Base-by-base conservation (phyloP, 257 asterid species). In the Capsicum pubescens region DNA sequence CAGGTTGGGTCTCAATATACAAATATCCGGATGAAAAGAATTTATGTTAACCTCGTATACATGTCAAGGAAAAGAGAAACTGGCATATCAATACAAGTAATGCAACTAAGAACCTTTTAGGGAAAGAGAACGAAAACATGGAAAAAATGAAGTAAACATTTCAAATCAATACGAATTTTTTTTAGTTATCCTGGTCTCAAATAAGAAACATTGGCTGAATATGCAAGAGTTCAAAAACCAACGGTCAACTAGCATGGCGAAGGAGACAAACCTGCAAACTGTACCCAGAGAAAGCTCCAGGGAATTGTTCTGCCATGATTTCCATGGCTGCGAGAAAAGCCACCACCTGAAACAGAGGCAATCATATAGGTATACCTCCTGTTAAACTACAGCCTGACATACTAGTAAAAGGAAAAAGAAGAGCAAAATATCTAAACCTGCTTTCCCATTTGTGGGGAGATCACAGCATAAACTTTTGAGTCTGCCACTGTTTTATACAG, bases 401-500 rank as follows among this genome's bases (percentile, higher is more conserved):
- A 54, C 32, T 4, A 10, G 44, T 17, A 17, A 6, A 57, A 55
- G 48, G 13, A 9, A 56, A 61, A 36, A 71, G 4, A 10, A 44
- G 42, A 55, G 36, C 48, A 32, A 42, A 14, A 17, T 52, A 77
- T 64, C 14, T 69, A 15, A 63, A 96, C 99, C 99, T 96, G 99
- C 88, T 96, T 96, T 83, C 99, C 99, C 99, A 96, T 96, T 90
- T 96, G 99, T n/a, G 99, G 99, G 56, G 99, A 96, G 91, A 96
- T 96, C 84, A 96, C 97, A 84, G 98, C 98, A 91, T 92, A 93
- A 70, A 85, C 86, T 63, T 90, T 92, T 8, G 99, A 92, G 82
- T 91, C 95, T 42, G 82, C 82, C n/a, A 93, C 97, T 59, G 97
- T 92, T 88, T 95, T 94, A 84, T 87, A 89, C 78, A 96, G 89